Evolutionary conservation across 2,329 filamentous ascomycete genomes (phyloP).

Genomic region (Metarhizium rileyi): DNA sequence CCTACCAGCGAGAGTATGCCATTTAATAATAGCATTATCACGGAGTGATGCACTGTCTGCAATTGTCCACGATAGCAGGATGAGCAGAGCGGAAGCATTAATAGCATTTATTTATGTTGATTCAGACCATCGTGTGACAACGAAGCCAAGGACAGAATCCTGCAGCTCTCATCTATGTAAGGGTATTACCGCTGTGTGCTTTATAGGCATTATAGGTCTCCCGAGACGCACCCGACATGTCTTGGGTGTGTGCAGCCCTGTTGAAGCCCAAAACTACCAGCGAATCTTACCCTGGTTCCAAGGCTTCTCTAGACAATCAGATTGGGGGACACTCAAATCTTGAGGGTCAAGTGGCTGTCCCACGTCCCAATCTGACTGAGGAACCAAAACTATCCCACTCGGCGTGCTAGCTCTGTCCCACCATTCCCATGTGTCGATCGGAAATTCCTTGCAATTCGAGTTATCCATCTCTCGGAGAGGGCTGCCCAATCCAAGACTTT

Average conservation of each 20-base stretch:
- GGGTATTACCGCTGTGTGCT: not conserved
- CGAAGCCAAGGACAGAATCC: not conserved
- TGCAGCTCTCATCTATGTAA: not conserved
- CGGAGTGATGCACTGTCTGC: not conserved
- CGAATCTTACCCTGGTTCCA: not conserved
- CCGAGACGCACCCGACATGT: not conserved
- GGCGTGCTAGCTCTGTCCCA: not conserved
- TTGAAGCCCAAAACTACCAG: not conserved
- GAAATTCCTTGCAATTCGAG: slow-evolving; percentile 9
- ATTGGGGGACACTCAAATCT: not conserved
- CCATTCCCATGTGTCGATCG: not conserved
- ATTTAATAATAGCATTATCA: not conserved
- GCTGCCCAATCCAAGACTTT: slow-evolving; percentile 14
- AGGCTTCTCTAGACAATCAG: not conserved
- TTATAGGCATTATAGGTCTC: not conserved
- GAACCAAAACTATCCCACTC: not conserved
- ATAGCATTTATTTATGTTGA: not conserved
- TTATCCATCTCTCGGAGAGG: slow-evolving; percentile 11
- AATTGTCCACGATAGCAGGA: not conserved
- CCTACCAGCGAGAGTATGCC: slow-evolving; percentile 17
- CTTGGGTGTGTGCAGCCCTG: not conserved
- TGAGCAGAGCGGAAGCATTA: not conserved
- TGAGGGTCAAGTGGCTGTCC: not conserved
- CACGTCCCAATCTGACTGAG: not conserved
- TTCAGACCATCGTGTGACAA: not conserved